phyloP scores from a whole-genome alignment of 2,329 filamentous ascomycete species.

The Exophiala dermatitidis region DNA sequence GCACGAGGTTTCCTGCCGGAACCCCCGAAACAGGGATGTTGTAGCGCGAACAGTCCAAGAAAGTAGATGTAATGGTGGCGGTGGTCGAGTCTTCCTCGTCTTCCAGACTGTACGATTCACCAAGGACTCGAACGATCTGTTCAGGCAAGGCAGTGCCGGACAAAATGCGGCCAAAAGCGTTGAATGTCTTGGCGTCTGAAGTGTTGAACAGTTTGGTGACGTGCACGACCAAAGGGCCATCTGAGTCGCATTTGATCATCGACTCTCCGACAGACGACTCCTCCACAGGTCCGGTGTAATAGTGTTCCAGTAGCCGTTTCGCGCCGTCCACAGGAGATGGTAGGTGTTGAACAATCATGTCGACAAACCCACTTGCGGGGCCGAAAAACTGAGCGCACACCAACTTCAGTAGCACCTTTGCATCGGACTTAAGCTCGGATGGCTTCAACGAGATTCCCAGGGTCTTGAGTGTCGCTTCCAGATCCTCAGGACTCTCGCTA shows the following conservation, averaged over 20 bases:
- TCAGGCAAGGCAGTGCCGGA: constrained; percentile 82
- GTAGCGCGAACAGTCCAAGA: constrained; percentile 87
- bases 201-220: constrained; percentile 91
- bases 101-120: constrained; percentile 90
- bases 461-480: constrained; percentile 68
- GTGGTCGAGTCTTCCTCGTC: constrained; percentile 96
- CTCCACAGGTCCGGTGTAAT: constrained; percentile 81
- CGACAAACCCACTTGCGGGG: constrained; percentile 78
- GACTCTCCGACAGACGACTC: constrained; percentile 69
- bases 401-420: constrained; percentile 76
- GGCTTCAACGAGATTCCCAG: constrained; percentile 85
- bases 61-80: constrained; percentile 76
- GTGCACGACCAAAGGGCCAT: constrained; percentile 85
- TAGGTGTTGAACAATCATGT: constrained; percentile 86
- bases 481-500: constrained; percentile 76
- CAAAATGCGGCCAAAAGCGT: constrained; percentile 84
- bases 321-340: constrained; percentile 79
- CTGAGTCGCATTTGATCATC: constrained; percentile 76
- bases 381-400: constrained; percentile 97
- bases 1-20: constrained; percentile 85
- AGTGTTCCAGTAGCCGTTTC: constrained; percentile 67
- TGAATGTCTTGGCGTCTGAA: constrained; percentile 80
- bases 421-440: constrained; percentile 83
- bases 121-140: constrained; percentile 78
- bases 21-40: constrained; percentile 87